Percentiles rank a stretch among this genome's conserved stretches.
Conservation (phyloP, 331 rosid species). For the Ulmus americana region DNA sequence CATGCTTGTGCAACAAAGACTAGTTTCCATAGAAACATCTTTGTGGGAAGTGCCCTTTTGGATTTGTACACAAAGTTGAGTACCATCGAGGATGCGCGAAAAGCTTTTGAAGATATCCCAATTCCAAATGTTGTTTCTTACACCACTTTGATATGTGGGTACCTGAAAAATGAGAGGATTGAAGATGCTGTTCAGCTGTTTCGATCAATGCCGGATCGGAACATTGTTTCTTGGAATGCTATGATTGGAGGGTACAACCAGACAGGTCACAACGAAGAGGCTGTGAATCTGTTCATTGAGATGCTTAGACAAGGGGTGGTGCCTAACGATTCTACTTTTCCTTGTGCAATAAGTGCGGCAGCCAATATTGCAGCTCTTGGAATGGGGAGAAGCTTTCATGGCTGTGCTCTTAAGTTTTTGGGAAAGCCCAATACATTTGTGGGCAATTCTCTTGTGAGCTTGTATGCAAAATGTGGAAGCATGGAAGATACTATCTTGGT, state of each 20-base stretch:
- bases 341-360: constrained; percentile 66
- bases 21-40: constrained; percentile 50
- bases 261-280: constrained; percentile 78
- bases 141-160: constrained; percentile 67
- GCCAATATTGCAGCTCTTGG: constrained; percentile 73
- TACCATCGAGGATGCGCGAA: constrained; percentile 43
- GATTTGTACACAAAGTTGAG: constrained; percentile 73
- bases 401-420: constrained; percentile 71
- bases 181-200: constrained; percentile 59
- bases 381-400: constrained; percentile 73
- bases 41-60: constrained; percentile 71
- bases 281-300: constrained; percentile 52
- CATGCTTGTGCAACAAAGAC: constrained; percentile 59
- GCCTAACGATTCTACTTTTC: constrained; percentile 72
- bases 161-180: constrained; percentile 48
- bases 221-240: constrained; percentile 78
- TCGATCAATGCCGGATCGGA: constrained; percentile 62
- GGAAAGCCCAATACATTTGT: constrained; percentile 59
- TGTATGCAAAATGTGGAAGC: constrained; percentile 86
- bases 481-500: constrained; percentile 69
- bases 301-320: constrained; percentile 62
- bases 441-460: constrained; percentile 67
- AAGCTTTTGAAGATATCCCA: constrained; percentile 50
- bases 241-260: constrained; percentile 83
- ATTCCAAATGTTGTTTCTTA: constrained; percentile 76